Evolutionary conservation across 495 filamentous ascomycete species (phyloP), one percentile per base, ranked within the genome.

Genomic region (Aspergillus carlsbadensis): DNA sequence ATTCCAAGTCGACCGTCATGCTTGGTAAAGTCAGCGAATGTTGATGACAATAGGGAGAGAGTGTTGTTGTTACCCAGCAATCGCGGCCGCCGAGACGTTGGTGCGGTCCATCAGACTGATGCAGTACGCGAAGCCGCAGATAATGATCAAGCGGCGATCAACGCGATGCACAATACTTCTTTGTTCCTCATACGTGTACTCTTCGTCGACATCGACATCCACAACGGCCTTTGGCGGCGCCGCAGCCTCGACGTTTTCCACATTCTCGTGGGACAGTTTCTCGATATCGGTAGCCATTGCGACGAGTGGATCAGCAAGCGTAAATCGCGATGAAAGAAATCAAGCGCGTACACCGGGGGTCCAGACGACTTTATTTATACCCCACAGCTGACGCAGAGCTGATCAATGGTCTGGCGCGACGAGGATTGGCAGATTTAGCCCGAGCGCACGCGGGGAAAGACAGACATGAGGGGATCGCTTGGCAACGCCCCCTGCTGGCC

Each of bases 31-130:
- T 22, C 6, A 6, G 18, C 13, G 31, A 21, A 34, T 31, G 15
- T 37, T 17, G 1, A 41, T 18, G 10, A 2, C n/a, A 26, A 11
- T 13, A 15, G 17, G 18, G 34, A 15, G 33, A 22, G 26, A 10
- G 3, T 20, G 13, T 21, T 5, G 46, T 7, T 21, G 62, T 60
- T 61, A 74, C 74, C 81, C 86, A 35, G 84, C 84, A 54, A 90
- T 81, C 15, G 76, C 75, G 29, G 87, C 87, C 24, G 76, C 75
- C 37, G 78, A 76, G 57, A 89, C 61, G 64, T 90, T 90, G 2
- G 84, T 87, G 2, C 87, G 72, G 64, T 89, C 87, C 81, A 89
- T 85, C 52, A 89, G 63, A 34, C 74, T 80, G 56, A 87, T 74
- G 61, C 81, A 85, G 69, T 89, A 89, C 62, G 87, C 76, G 58